Percentiles rank a stretch among this genome's conserved stretches.
Conservation (phyloP, 139 green algal species). For the Dunaliella primolecta region DNA sequence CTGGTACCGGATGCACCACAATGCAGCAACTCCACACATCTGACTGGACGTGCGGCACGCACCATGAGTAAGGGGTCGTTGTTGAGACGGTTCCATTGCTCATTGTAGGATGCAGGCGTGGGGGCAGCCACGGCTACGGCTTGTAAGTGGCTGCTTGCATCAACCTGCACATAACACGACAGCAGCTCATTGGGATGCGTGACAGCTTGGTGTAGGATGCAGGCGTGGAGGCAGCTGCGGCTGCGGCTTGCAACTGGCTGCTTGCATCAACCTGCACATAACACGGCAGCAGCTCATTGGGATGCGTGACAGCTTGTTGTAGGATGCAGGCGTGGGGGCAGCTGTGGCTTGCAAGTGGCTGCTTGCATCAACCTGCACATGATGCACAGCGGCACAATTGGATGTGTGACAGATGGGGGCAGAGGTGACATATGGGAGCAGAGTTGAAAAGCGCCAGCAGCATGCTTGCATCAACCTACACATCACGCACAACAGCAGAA, state of each 20-base stretch:
- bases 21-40: too few species aligned
- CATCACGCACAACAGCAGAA: too few species aligned
- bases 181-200: not conserved
- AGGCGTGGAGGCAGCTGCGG: slow-evolving; percentile 57
- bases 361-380: slow-evolving; percentile 9
- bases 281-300: not conserved
- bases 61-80: slow-evolving; percentile 88
- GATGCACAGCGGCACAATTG: not conserved
- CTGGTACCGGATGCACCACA: too few species aligned
- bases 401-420: slow-evolving; percentile 45
- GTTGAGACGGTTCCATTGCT: slow-evolving; percentile 88
- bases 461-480: too few species aligned
- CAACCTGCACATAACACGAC: slow-evolving; percentile 15
- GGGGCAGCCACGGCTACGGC: slow-evolving; percentile 64
- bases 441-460: too few species aligned
- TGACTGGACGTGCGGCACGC: not conserved
- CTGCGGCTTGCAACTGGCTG: slow-evolving; percentile 58
- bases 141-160: slow-evolving; percentile 40
- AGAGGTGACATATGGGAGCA: slow-evolving; percentile 31
- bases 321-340: slow-evolving; percentile 59
- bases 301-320: slow-evolving; percentile 64
- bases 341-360: slow-evolving; percentile 55
- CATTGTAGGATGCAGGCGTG: slow-evolving; percentile 69
- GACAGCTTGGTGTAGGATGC: slow-evolving; percentile 72
- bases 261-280: slow-evolving; percentile 9